These are phyloP conservation scores for Ceratocystis cacaofunesta DNA, from an alignment of 2,329 filamentous ascomycete genomes.

Conservation along the genomic window DNA sequence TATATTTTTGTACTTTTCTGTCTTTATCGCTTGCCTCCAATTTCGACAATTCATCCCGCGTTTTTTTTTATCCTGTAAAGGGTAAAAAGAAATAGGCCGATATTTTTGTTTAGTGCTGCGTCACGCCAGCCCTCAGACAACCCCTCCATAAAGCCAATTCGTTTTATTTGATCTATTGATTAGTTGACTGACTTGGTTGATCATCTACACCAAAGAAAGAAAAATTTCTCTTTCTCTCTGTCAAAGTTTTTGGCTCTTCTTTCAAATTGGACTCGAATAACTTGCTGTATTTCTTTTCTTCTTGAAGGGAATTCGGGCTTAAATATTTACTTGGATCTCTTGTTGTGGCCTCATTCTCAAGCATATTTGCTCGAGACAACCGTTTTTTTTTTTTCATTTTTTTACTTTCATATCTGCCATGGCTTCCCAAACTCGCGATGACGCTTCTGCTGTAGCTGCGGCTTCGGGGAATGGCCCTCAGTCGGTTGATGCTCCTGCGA, in stretches of 20 bases:
- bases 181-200: neutral
- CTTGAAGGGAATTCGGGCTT: neutral
- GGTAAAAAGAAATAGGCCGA: neutral
- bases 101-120: conserved; percentile 4
- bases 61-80: neutral
- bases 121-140: conserved; percentile 6
- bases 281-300: neutral
- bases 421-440: conserved; percentile 6
- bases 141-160: conserved; percentile 1
- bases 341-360: neutral
- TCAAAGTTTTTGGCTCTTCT: neutral
- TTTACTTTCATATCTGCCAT: neutral
- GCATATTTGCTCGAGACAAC: neutral
- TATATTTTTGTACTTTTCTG: neutral
- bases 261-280: neutral
- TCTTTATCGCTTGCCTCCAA: neutral
- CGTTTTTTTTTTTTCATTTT: neutral
- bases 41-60: neutral
- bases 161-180: neutral
- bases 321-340: neutral
- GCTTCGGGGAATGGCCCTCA: neutral
- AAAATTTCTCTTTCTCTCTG: neutral
- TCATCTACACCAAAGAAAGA: neutral
- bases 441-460: neutral
- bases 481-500: neutral